Conservation (phyloP, 2,329 filamentous ascomycete genomes). For the Dactylellina haptotyla region DNA sequence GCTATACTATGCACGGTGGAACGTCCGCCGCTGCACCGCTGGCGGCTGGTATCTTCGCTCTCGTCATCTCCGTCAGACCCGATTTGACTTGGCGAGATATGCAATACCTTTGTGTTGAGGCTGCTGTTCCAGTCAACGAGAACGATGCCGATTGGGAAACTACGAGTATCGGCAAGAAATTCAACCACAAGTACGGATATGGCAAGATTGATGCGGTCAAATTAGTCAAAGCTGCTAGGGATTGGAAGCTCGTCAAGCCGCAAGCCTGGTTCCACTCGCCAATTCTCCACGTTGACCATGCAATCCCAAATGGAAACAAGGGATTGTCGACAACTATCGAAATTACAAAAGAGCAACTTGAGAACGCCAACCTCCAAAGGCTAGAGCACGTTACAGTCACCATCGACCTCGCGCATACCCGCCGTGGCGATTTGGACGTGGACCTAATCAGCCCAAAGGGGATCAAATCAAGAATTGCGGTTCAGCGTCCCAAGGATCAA, state of each 20-base stretch:
- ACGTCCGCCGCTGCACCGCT: slow-evolving; percentile 95
- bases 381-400: slow-evolving; percentile 96
- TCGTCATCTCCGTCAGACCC: slow-evolving; percentile 84
- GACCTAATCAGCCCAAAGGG: slow-evolving; percentile 87
- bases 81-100: slow-evolving; percentile 93
- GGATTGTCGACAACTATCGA: slow-evolving; percentile 84
- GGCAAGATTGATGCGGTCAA: slow-evolving; percentile 91
- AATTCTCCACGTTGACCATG: slow-evolving; percentile 88
- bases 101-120: slow-evolving; percentile 88
- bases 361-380: slow-evolving; percentile 81
- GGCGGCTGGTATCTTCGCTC: slow-evolving; percentile 88
- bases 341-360: slow-evolving; percentile 82
- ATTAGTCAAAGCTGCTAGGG: slow-evolving; percentile 85
- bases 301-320: slow-evolving; percentile 83
- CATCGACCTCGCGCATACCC: slow-evolving; percentile 91
- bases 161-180: slow-evolving; percentile 82
- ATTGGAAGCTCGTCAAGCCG: slow-evolving; percentile 88
- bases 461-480: slow-evolving; percentile 83
- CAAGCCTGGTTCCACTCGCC: slow-evolving; percentile 95
- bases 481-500: slow-evolving; percentile 75
- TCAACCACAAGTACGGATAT: slow-evolving; percentile 94
- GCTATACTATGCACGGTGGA: slow-evolving; percentile 84
- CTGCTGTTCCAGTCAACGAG: slow-evolving; percentile 80
- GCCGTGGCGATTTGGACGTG: slow-evolving; percentile 89
- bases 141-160: slow-evolving; percentile 81